Base-by-base conservation (phyloP, 352 stramenopile genomes). In the Halophytophthora polymorphica region DNA sequence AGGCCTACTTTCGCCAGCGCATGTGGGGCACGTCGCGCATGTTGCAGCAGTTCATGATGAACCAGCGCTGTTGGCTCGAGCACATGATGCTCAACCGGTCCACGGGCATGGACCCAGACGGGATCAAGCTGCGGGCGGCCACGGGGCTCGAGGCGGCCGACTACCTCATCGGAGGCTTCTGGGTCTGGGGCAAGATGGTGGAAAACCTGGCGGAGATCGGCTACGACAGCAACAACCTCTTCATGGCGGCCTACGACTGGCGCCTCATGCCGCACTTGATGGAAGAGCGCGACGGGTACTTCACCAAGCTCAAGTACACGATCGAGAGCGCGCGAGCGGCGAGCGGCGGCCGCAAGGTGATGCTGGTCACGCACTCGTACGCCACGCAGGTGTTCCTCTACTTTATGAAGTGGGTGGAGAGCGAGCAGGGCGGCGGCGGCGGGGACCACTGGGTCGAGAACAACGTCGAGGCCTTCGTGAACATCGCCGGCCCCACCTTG, bases 361-460 rank as follows among this genome's bases (percentile, higher is more conserved):
- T 98, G 39, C 47, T 98, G 11, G 66, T 97, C 15, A 86, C 86
- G 8, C 96, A 98, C 66, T 97, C 86, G 42, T 97, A 98, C 69
- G 93, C 90, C 8, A 83, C 74, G 8, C 88, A 96, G 35, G 74
- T 98, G 10, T 73, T 93, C n/a, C 83, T 96, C 42, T 96, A 97
- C 70, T 98, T 98, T 56, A 86, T 98, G 48, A 82, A 96, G 45
- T 98, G 96, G 96, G 93, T 98, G 40, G 89, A 96, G 39, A 88
- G 73, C 40, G 49, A 86, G 7, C 73, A 83, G 6, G 90, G 88
- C 29, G 88, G 88, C 31, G 83, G 82, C n/a, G 88, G 78, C 31
- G 93, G 93, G 2, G 73, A 83, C 14, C 48, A 87, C n/a, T 98
- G 96, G 96, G 86, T 98, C 3, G 90, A 98, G 38, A 71, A 88